Evolutionary conservation across 345 rosid species (phyloP).

Genomic region (Sisymbrium irio): DNA sequence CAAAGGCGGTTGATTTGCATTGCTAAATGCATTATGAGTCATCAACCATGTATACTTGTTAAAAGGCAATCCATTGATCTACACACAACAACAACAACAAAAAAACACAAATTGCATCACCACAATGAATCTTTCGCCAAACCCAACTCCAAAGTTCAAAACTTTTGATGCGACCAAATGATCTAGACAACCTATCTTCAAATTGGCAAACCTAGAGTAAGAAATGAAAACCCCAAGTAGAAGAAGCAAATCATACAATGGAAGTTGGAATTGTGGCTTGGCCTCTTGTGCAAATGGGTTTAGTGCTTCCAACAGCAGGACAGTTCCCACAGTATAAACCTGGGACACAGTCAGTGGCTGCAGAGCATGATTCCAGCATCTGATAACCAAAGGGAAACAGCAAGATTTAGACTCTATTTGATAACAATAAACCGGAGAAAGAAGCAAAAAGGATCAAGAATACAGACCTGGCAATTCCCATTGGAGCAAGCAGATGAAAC

Average conservation of each 20-base stretch:
- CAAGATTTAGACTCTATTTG: slow-evolving; percentile 24
- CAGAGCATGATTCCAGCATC: slow-evolving; percentile 67
- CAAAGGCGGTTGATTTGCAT: slow-evolving; percentile 77
- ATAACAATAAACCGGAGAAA: not conserved
- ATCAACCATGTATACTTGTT: slow-evolving; percentile 95
- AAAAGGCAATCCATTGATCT: slow-evolving; percentile 82
- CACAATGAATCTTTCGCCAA: not conserved
- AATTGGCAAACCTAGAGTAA: not conserved
- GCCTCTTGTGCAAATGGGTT: slow-evolving; percentile 86
- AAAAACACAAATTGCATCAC: not conserved
- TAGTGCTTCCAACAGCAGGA: slow-evolving; percentile 66
- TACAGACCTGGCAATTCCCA: slow-evolving; percentile 66
- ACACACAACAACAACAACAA: too few relatives aligned
- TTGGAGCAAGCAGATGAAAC: slow-evolving; percentile 52
- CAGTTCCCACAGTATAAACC: slow-evolving; percentile 89
- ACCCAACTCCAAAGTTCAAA: slow-evolving; percentile 9
- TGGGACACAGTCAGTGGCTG: slow-evolving; percentile 63
- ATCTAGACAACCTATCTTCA: slow-evolving; percentile 1
- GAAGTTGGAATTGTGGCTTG: slow-evolving; percentile 74
- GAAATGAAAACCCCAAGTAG: not conserved
- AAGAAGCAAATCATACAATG: slow-evolving; percentile 46
- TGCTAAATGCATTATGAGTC: slow-evolving; percentile 92
- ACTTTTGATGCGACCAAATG: slow-evolving; percentile 3
- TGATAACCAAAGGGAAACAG: slow-evolving; percentile 22
- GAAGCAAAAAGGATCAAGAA: slow-evolving; percentile 27